A percentile compares a stretch with the other conserved stretches of the same genome.
Conservation (phyloP, 371 early-diverging fungal genomes). For the Mucor piriformis region DNA sequence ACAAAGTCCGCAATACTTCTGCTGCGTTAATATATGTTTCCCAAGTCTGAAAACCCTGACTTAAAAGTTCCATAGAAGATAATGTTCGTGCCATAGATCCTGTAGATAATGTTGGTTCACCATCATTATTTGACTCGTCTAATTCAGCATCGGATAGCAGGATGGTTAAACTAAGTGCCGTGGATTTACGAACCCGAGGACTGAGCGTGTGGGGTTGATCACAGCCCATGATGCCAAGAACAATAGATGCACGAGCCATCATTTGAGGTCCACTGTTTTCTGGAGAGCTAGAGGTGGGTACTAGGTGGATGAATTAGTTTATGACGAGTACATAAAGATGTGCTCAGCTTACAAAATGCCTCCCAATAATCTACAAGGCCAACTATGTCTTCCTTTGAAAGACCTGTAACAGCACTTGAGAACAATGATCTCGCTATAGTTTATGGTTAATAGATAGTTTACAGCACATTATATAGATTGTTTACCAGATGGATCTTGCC, state of each 20-base stretch:
- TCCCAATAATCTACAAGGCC: constrained; percentile 70
- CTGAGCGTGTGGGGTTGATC: constrained; percentile 58
- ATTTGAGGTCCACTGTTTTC: constrained; percentile 58
- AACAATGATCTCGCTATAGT: constrained; percentile 52
- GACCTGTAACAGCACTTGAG: constrained; percentile 40
- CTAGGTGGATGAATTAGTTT: constrained; percentile 31
- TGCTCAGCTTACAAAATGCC: neutral
- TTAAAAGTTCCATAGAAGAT: constrained; percentile 75
- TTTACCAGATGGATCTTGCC: constrained; percentile 83
- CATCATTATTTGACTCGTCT: constrained; percentile 26
- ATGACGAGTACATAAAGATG: too few species aligned
- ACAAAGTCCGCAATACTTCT: constrained; percentile 68
- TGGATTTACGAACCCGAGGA: constrained; percentile 53
- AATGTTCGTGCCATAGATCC: constrained; percentile 62
- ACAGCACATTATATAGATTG: too few species aligned
- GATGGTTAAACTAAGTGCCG: constrained; percentile 62
- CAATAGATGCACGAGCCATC: constrained; percentile 72
- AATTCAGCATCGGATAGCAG: constrained; percentile 50
- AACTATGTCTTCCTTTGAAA: constrained; percentile 50
- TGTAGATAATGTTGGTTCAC: constrained; percentile 46
- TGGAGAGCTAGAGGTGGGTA: constrained; percentile 58
- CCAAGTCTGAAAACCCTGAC: constrained; percentile 79
- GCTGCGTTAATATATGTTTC: constrained; percentile 78
- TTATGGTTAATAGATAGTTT: too few species aligned
- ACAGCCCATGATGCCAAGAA: constrained; percentile 75